Base-by-base conservation (phyloP, 805 yeast genomes). In the Blastobotrys chiropterorum region DNA sequence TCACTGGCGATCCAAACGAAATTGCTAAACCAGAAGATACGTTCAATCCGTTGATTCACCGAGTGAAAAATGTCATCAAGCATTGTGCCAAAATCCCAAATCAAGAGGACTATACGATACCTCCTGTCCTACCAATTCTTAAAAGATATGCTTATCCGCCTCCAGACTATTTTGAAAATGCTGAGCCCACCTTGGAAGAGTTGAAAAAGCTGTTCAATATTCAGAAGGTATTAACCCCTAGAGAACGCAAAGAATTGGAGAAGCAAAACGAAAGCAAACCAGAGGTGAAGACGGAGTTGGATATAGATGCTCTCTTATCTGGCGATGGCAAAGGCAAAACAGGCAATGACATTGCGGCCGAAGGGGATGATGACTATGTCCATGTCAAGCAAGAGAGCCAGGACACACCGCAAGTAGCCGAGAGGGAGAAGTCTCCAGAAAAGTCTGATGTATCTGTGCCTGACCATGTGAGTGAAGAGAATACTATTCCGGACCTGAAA, bases 71-170 rank as follows among this genome's bases (percentile, higher is more conserved):
- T 53, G 62, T 48, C n/a, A 48, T 57, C 49, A 60, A 47, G 54
- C 57, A 39, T n/a, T 67, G 70, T 3, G 72, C 73, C 2, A 57
- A 72, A 26, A 26, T 26, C 5, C 34, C 34, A 13, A 55, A 65
- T 21, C 54, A 66, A 3, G 67, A 66, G 34, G 57, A 62, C 19
- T 64, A 60, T 43, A 61, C 59, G 43, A 63, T 66, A 54, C 70
- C 46, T 65, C 72, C 15, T 2, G 65, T 63, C 15, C 50, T 67
- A 7, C 65, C 68, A 0, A 58, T 59, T 14, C 53, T 55, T 15
- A 46, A 62, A 6, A 45, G 53, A 30, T 54, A 51, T 2, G 63
- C 60, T 2, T 54, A 58, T 3, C 47, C 58, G 0, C 62, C 63
- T 2, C 54, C 57, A 3, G 55, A 51, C 8, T 51, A 54, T 2